These are phyloP conservation scores for Zoysia matrella DNA, from an alignment of 202 grass and related monocot genomes.

Conservation along the genomic window DNA sequence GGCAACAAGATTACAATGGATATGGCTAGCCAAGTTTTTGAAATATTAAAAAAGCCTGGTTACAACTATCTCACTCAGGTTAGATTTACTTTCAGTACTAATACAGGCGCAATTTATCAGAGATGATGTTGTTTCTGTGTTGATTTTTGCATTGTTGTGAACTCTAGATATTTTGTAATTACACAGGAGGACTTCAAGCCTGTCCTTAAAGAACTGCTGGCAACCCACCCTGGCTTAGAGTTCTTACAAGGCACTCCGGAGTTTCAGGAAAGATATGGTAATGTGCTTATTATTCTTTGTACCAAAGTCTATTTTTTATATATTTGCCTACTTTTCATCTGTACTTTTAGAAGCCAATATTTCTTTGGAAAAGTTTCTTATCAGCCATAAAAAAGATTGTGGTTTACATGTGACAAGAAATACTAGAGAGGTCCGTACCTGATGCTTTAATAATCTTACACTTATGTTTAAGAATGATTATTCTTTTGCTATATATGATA, in stretches of 20 bases:
- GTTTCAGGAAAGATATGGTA: conserved; percentile 99
- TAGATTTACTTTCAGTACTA: conserved; percentile 36
- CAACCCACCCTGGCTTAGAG: conserved; percentile 95
- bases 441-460: background rate
- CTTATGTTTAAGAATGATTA: conserved; percentile 15
- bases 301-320: conserved; percentile 18
- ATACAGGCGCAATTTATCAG: background rate
- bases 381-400: too few species aligned
- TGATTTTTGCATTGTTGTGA: background rate
- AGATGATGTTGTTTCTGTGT: conserved; percentile 14
- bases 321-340: background rate
- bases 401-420: conserved; percentile 18
- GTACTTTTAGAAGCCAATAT: conserved; percentile 18
- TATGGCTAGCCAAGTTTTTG: conserved; percentile 87
- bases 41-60: conserved; percentile 76
- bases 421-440: background rate
- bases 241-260: conserved; percentile 99
- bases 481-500: background rate
- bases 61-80: conserved; percentile 83
- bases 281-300: background rate
- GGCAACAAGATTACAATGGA: conserved; percentile 23
- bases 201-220: conserved; percentile 87
- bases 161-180: conserved; percentile 31
- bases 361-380: background rate
- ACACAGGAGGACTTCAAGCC: conserved; percentile 95